Percentiles rank a stretch among this genome's conserved stretches.
phyloP scores from a whole-genome alignment of 106 monocot species.

The Hemerocallis citrina region DNA sequence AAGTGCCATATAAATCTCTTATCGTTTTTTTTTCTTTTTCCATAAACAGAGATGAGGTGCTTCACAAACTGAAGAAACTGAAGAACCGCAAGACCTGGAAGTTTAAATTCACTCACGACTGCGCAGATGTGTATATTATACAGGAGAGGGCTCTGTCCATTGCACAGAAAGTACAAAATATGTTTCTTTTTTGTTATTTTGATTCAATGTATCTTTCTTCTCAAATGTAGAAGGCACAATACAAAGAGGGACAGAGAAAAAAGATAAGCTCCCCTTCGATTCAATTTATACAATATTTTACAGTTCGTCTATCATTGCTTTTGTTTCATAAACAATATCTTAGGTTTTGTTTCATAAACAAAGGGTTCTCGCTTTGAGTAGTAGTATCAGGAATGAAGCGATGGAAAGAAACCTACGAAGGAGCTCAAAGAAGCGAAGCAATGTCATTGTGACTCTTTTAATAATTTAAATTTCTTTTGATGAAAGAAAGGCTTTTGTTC shows the following conservation, averaged over 20 bases:
- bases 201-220: background rate
- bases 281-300: background rate
- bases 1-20: background rate
- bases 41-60: conserved; percentile 5
- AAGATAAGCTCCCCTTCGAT: too few relatives aligned
- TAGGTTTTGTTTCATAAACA: too few relatives aligned
- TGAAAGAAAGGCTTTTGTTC: too few relatives aligned
- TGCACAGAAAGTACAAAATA: background rate
- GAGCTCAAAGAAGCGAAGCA: too few relatives aligned
- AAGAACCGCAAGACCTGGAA: background rate
- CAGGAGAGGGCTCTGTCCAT: background rate
- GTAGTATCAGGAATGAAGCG: too few relatives aligned
- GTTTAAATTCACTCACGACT: conserved; percentile 4
- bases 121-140: background rate
- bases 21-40: background rate
- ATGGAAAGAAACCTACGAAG: too few relatives aligned
- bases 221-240: background rate
- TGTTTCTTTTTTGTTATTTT: background rate
- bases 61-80: background rate
- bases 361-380: too few relatives aligned
- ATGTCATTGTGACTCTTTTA: too few relatives aligned
- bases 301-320: too few relatives aligned
- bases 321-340: too few relatives aligned
- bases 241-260: too few relatives aligned
- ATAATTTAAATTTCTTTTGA: too few relatives aligned